Conservation (phyloP, 2,329 filamentous ascomycete species). For the Akanthomyces muscarius region DNA sequence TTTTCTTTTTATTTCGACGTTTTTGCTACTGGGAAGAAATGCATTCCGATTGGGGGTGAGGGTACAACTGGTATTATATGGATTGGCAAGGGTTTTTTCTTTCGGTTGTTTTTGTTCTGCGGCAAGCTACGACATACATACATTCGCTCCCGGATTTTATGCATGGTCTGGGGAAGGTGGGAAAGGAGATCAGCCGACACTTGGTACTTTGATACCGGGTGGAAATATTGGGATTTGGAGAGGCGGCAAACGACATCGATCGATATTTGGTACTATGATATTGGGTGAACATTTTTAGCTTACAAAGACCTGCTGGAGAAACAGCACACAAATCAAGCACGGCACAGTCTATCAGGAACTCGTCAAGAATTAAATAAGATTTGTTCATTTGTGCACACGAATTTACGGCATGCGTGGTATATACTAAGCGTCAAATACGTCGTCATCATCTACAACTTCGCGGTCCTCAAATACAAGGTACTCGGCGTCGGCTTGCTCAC, state of each 20-base stretch:
- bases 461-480: slow-evolving; percentile 81
- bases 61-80: neutral
- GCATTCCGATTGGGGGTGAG: neutral
- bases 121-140: neutral
- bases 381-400: slow-evolving; percentile 20
- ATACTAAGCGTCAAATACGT: slow-evolving; percentile 43
- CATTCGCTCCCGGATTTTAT: neutral
- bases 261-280: too few relatives aligned
- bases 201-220: neutral
- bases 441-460: slow-evolving; percentile 56
- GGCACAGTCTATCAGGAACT: neutral
- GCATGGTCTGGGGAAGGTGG: neutral
- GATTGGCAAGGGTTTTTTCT: neutral
- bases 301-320: neutral
- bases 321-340: neutral
- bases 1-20: neutral
- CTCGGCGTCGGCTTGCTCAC: slow-evolving; percentile 38
- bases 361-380: slow-evolving; percentile 17
- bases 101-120: neutral
- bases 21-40: slow-evolving; percentile 2
- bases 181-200: too few relatives aligned
- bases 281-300: neutral
- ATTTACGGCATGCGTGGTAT: slow-evolving; percentile 9
- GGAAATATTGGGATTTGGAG: neutral
- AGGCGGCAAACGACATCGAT: neutral